Evolutionary conservation across 75 land plant species (phyloP).

Genomic region (Ceratopteris richardii): DNA sequence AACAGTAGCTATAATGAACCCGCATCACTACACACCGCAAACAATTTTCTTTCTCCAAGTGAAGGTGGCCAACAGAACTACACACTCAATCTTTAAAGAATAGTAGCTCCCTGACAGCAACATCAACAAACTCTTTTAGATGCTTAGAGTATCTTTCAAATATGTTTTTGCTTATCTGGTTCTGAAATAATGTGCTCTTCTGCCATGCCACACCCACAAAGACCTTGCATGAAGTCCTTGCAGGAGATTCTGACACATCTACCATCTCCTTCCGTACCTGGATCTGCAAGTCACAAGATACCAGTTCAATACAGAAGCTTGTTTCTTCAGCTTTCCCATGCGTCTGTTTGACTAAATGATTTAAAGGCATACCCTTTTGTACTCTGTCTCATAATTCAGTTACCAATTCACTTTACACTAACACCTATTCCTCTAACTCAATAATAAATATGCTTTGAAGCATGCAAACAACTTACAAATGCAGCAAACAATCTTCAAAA

Average conservation of each 20-base stretch:
- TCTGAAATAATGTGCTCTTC: constrained; percentile 29
- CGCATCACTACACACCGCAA: too few relatives aligned
- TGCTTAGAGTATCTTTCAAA: constrained; percentile 25
- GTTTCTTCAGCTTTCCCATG: not conserved
- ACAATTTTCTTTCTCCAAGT: too few relatives aligned
- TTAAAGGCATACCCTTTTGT: too few relatives aligned
- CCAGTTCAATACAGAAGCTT: not conserved
- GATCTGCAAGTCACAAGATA: constrained; percentile 16
- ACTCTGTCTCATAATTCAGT: not conserved
- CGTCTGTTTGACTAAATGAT: too few relatives aligned
- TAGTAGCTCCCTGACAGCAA: constrained; percentile 17
- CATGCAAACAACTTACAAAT: not conserved
- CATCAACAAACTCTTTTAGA: constrained; percentile 16
- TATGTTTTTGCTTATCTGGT: constrained; percentile 29
- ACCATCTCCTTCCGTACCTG: constrained; percentile 31
- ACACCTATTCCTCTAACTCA: not conserved
- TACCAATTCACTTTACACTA: not conserved
- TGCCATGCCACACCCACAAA: constrained; percentile 39
- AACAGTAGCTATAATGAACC: too few relatives aligned
- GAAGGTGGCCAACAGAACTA: too few relatives aligned
- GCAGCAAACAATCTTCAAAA: too few relatives aligned
- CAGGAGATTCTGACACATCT: constrained; percentile 18
- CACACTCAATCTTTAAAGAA: constrained; percentile 5
- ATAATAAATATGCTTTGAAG: not conserved
- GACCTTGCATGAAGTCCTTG: constrained; percentile 21